These are phyloP conservation scores for Astragalus membranaceus DNA, from an alignment of 306 rosid genomes.

Conservation along the genomic window DNA sequence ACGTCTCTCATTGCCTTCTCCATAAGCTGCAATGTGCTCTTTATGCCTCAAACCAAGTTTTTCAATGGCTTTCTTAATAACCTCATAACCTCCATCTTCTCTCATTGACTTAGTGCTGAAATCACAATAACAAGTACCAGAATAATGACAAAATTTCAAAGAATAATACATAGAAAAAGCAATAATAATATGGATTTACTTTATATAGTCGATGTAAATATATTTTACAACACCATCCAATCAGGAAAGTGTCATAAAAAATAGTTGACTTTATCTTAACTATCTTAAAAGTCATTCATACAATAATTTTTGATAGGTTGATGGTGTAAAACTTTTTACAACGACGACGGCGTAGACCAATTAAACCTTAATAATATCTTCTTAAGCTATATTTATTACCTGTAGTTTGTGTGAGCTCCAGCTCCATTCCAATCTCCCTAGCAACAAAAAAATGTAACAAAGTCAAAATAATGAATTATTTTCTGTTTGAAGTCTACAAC, in stretches of 20 bases:
- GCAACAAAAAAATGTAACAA: not conserved
- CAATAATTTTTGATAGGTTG: too few relatives aligned
- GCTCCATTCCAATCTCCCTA: slow-evolving; percentile 68
- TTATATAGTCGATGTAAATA: too few relatives aligned
- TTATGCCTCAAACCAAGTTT: slow-evolving; percentile 51
- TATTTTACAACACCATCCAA: too few relatives aligned
- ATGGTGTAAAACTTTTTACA: too few relatives aligned
- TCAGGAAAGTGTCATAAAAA: too few relatives aligned
- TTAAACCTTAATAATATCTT: too few relatives aligned
- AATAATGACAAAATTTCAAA: not conserved
- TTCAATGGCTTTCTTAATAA: slow-evolving; percentile 50
- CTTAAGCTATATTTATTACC: slow-evolving; percentile 13
- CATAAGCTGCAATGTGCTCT: slow-evolving; percentile 66
- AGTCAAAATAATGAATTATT: not conserved
- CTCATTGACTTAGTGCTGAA: slow-evolving; percentile 65
- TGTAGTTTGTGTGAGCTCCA: slow-evolving; percentile 56
- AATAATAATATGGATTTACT: too few relatives aligned
- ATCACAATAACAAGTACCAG: not conserved
- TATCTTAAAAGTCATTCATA: too few relatives aligned
- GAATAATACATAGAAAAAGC: not conserved
- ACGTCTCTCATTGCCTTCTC: slow-evolving; percentile 67
- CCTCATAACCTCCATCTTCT: slow-evolving; percentile 48
- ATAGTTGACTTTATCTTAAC: too few relatives aligned
- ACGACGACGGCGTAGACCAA: too few relatives aligned
- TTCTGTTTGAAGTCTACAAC: not conserved